Percentiles rank a stretch among this genome's conserved stretches.
Conservation (phyloP, 176 grass and related monocot genomes). For the Rhynchospora pubera region DNA sequence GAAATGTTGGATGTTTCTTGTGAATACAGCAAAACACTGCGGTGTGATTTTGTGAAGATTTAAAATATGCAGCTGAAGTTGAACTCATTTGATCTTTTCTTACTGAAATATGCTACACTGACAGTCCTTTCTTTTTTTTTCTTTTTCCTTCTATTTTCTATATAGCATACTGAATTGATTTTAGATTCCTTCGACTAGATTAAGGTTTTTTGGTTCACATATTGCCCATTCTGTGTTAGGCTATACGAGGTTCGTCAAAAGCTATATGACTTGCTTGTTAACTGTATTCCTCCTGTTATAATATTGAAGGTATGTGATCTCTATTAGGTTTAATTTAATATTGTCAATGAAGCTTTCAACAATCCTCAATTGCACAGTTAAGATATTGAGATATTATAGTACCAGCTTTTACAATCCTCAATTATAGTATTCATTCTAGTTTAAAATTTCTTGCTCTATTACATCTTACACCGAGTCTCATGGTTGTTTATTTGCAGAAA, state of each 20-base stretch:
- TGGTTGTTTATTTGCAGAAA: conserved; percentile 44
- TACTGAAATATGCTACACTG: not conserved
- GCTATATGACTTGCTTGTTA: conserved; percentile 93
- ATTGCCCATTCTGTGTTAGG: conserved; percentile 34
- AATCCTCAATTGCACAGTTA: not conserved
- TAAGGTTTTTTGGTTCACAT: not conserved
- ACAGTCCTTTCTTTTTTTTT: too few species aligned
- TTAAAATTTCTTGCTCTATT: not conserved
- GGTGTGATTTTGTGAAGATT: not conserved
- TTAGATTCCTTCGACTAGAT: not conserved
- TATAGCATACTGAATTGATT: not conserved
- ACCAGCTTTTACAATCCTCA: not conserved
- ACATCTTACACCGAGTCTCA: not conserved
- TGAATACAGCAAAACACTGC: not conserved
- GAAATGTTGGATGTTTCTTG: not conserved
- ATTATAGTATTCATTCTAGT: not conserved
- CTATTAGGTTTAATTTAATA: not conserved
- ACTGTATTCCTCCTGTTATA: conserved; percentile 94
- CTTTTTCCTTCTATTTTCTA: not conserved
- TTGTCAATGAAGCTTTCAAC: not conserved
- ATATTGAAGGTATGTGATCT: conserved; percentile 72
- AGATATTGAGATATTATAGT: not conserved
- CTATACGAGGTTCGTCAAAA: conserved; percentile 84
- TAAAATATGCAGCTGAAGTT: not conserved
- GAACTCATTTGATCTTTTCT: not conserved